phyloP scores from a whole-genome alignment of 192 early-diverging fungal species.

The Piromyces sp. region DNA sequence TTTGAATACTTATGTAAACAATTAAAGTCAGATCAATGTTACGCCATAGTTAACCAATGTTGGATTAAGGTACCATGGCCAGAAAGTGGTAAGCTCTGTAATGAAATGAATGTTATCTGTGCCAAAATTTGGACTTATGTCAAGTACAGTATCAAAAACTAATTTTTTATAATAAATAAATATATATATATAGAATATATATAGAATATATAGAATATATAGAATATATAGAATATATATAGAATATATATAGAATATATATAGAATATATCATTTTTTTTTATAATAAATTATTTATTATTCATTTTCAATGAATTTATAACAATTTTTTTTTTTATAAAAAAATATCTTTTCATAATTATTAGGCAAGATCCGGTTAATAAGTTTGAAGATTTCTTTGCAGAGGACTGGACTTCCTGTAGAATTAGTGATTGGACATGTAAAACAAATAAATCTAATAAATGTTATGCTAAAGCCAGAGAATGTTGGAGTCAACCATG shows the following conservation, averaged over 20 bases:
- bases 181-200: no score
- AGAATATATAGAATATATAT: no score
- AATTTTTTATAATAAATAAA: no score
- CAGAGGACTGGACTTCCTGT: neutral
- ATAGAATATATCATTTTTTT: no score
- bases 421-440: neutral
- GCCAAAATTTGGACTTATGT: neutral
- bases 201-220: no score
- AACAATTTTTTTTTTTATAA: no score
- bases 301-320: no score
- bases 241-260: no score
- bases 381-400: neutral
- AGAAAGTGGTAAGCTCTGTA: neutral
- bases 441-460: neutral
- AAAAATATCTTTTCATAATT: no score
- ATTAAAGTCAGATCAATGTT: neutral
- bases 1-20: neutral
- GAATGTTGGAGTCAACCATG: neutral
- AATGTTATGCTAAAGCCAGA: neutral
- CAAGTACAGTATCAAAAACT: neutral
- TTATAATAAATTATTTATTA: no score
- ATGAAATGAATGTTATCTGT: neutral
- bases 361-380: neutral
- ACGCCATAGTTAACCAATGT: neutral
- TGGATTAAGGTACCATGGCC: neutral